Conservation (phyloP, 805 yeast species). For the Candida stauntonica region DNA sequence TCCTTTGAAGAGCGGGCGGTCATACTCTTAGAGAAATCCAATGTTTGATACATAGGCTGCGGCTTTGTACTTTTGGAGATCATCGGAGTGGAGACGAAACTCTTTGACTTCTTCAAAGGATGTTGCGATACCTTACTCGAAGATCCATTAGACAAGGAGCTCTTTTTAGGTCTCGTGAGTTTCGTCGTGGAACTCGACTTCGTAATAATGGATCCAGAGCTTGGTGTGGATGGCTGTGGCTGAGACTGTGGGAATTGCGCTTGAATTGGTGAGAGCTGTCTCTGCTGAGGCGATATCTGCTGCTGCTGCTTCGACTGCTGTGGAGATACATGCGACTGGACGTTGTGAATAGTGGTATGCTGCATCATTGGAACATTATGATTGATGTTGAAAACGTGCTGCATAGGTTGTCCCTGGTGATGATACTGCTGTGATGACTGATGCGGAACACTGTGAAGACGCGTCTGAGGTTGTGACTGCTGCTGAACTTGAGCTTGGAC, state of each 20-base stretch:
- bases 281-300: not conserved
- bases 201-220: slow-evolving; percentile 11
- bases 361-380: slow-evolving; percentile 1
- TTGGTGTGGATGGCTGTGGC: slow-evolving; percentile 11
- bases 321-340: not conserved
- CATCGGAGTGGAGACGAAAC: slow-evolving; percentile 14
- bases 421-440: slow-evolving; percentile 12
- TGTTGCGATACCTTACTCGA: not conserved
- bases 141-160: slow-evolving; percentile 12
- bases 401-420: slow-evolving; percentile 11
- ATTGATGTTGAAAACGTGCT: slow-evolving; percentile 4
- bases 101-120: slow-evolving; percentile 24
- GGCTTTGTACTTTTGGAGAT: slow-evolving; percentile 2
- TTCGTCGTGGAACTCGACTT: slow-evolving; percentile 23
- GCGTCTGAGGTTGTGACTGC: slow-evolving; percentile 3
- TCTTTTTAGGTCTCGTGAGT: slow-evolving; percentile 21
- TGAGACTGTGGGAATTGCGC: not conserved
- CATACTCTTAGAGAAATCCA: slow-evolving; percentile 23
- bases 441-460: slow-evolving; percentile 5
- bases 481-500: slow-evolving; percentile 5
- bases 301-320: slow-evolving; percentile 18
- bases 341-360: not conserved
- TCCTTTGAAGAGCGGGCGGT: not conserved
- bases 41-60: slow-evolving; percentile 20
- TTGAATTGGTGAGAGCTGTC: not conserved